phyloP scores from a whole-genome alignment of 371 early-diverging fungal species.

The Mortierella sp. region DNA sequence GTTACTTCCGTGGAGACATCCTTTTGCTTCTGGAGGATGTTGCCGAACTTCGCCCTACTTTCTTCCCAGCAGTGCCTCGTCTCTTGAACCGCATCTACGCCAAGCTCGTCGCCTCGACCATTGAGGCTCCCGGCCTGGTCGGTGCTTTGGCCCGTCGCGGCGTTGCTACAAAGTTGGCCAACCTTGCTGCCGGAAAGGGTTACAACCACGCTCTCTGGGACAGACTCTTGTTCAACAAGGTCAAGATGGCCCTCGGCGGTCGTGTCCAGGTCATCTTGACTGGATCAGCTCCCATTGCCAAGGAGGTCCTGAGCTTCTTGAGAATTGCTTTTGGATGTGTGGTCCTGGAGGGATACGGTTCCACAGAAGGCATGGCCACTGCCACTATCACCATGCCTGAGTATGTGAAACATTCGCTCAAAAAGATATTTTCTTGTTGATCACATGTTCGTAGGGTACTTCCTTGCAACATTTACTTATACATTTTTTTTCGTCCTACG shows the following conservation, averaged over 20 bases:
- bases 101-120: slow-evolving; percentile 76
- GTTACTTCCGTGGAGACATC: slow-evolving; percentile 89
- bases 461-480: too few species aligned
- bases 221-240: slow-evolving; percentile 89
- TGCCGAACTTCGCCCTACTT: slow-evolving; percentile 80
- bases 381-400: slow-evolving; percentile 60
- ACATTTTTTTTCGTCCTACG: too few species aligned
- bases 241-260: slow-evolving; percentile 92
- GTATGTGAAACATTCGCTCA: slow-evolving; percentile 16
- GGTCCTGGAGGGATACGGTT: slow-evolving; percentile 90
- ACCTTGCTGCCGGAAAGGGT: slow-evolving; percentile 70
- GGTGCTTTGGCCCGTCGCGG: slow-evolving; percentile 79
- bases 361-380: slow-evolving; percentile 87
- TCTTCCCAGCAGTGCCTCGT: slow-evolving; percentile 93
- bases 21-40: slow-evolving; percentile 87
- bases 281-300: slow-evolving; percentile 94
- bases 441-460: background rate
- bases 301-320: slow-evolving; percentile 90
- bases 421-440: background rate
- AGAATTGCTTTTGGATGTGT: slow-evolving; percentile 81
- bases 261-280: slow-evolving; percentile 82
- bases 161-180: slow-evolving; percentile 68
- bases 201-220: slow-evolving; percentile 89
- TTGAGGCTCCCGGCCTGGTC: slow-evolving; percentile 71
- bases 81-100: slow-evolving; percentile 92